Base-by-base conservation (phyloP, 2,329 filamentous ascomycete genomes). In the Colletotrichum agaves region DNA sequence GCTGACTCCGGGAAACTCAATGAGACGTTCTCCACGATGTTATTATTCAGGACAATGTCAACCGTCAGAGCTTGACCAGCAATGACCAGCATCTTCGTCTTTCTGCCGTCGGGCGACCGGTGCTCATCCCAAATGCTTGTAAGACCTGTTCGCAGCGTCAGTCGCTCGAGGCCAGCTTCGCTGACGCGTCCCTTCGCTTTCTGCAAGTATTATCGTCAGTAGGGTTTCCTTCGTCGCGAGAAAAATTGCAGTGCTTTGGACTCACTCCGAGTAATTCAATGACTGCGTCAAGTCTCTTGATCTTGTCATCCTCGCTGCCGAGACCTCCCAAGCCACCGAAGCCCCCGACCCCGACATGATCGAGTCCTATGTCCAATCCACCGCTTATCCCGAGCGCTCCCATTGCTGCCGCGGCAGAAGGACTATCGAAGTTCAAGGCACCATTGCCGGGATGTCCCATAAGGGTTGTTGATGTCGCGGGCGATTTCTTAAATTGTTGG, bases 161-260 rank as follows among this genome's bases (percentile, higher is more conserved):
- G 80, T 61, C 91, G 85, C 76, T 92, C 89, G n/a, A 96, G 82
- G 2, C 91, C 91, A 33, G 91, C 88, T 73, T 93, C 90, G 72
- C 91, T 93, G 41, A 95, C 88, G 44, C 89, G 81, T 4, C 91
- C 91, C 70, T 87, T 87, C 72, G 63, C 67, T 50, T 68, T 70
- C 69, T 71, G 19, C 35, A 41, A 35, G 2, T 10, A 10, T 11
- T 5, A 15, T 31, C 5, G 35, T 67, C 11, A 61, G 55, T 27
- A 37, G 6, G 5, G 5, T 27, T 27, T 27, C 6, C 6, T 39
- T 78, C 79, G 71, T 79, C 70, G 75, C 33, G 41, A 43, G n/a
- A 41, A 17, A 10, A 3, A 23, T 74, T 76, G 64, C 77, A 74
- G 3, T 5, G 61, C 72, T 72, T 37, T 74, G 76, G 21, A 76